Base-by-base conservation (phyloP, 1,284 basidiomycete genomes). In the Melampsora medusae region DNA sequence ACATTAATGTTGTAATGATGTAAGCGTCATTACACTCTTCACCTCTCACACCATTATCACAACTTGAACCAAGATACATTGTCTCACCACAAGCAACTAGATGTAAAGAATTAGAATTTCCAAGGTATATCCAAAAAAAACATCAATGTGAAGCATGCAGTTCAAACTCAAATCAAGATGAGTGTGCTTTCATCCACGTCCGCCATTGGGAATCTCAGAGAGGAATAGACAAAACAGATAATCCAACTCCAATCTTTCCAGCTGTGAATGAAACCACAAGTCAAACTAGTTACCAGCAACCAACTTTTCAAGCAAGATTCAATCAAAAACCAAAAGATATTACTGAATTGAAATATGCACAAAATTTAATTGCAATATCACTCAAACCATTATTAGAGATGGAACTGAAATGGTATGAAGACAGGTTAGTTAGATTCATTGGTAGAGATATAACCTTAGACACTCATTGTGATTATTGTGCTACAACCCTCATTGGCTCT, bases 391-490 rank as follows among this genome's bases (percentile, higher is more conserved):
- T 38, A 33, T 38, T 75, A n/a, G 33, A 67, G 67, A 10, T n/a
- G 4, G 72, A 75, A 42, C 10, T 67, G 16, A 53, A 48, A 2
- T 75, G 64, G 65, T 62, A 67, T 31, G 22, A 61, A 16, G 66
- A 75, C 17, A 53, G 31, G 25, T 22, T 33, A n/a, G 66, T 75
- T 25, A 60, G 59, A 17, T 75, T 67, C 22, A 75, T 67, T 50
- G 72, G 66, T 4, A 64, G 66, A 12, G 49, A 46, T 48, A 60
- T 75, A 14, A 53, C 67, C 6, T 2, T 48, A 9, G 50, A 31
- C 0, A 67, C 56, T 5, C 60, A 67, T 16, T 75, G 72, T 48
- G 64, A 67, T 61, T 75, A 75, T 67, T 75, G 72, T 31, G 67
- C 53, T 19, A 31, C 65, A 10, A 75, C 72, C 4, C 42, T 75